These are phyloP conservation scores for Immersiella caudata DNA, from an alignment of 495 filamentous ascomycete genomes.

Conservation along the genomic window DNA sequence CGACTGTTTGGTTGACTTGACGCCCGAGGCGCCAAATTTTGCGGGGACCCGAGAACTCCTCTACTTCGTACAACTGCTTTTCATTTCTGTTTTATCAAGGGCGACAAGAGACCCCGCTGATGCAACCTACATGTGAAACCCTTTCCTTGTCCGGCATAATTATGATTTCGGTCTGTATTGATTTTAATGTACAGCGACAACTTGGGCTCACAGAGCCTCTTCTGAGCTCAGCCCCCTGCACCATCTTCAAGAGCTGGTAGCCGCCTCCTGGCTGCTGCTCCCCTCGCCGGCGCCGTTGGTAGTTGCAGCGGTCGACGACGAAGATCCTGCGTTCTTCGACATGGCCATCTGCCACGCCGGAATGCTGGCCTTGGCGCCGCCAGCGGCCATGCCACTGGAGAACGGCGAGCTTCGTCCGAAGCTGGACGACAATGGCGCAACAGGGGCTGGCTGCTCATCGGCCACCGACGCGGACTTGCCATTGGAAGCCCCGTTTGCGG, in stretches of 20 bases:
- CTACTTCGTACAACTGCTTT: not conserved
- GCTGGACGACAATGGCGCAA: conserved; percentile 27
- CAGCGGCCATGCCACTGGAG: conserved; percentile 43
- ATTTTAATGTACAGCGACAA: conserved; percentile 7
- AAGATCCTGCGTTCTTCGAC: conserved; percentile 50
- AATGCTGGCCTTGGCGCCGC: conserved; percentile 64
- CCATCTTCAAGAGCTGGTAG: conserved; percentile 15
- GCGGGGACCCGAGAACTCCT: not conserved
- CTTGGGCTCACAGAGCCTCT: no score
- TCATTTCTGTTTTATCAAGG: not conserved
- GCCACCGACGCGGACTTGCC: conserved; percentile 36
- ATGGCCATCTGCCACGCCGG: conserved; percentile 88
- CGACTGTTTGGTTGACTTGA: not conserved
- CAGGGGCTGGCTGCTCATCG: conserved; percentile 31
- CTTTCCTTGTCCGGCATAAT: not conserved
- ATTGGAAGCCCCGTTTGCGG: conserved; percentile 25
- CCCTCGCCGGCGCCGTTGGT: conserved; percentile 30
- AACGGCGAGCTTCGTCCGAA: conserved; percentile 40
- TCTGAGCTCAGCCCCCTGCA: no score
- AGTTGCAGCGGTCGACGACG: conserved; percentile 35
- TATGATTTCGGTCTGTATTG: not conserved
- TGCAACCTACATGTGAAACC: conserved; percentile 1
- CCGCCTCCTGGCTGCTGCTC: conserved; percentile 28
- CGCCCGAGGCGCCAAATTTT: not conserved
- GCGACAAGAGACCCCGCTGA: not conserved